Evolutionary conservation across 2,329 filamentous ascomycete genomes (phyloP).

Genomic region (Talaromyces sp.): DNA sequence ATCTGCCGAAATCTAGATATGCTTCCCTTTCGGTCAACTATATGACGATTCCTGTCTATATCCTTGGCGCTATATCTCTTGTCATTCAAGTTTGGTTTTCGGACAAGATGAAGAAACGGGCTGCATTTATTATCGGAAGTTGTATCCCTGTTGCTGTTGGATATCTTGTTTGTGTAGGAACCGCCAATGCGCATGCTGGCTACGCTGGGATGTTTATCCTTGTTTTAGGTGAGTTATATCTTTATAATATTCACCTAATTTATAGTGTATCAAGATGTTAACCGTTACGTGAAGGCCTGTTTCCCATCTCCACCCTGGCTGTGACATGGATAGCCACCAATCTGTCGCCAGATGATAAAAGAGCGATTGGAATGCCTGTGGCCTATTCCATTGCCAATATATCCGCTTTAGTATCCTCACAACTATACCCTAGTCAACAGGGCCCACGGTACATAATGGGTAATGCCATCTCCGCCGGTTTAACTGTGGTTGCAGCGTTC

Average conservation of each 20-base stretch:
- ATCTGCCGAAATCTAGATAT: slow-evolving; percentile 9
- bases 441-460: slow-evolving; percentile 5
- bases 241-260: no score
- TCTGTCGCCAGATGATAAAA: slow-evolving; percentile 5
- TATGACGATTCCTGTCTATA: slow-evolving; percentile 8
- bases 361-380: slow-evolving; percentile 7
- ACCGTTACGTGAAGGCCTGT: background rate
- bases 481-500: background rate
- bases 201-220: slow-evolving; percentile 12
- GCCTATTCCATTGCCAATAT: slow-evolving; percentile 6
- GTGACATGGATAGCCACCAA: slow-evolving; percentile 3
- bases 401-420: slow-evolving; percentile 4
- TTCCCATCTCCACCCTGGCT: slow-evolving; percentile 6
- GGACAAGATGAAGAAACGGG: background rate
- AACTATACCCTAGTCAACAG: slow-evolving; percentile 6
- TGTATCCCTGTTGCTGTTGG: slow-evolving; percentile 3
- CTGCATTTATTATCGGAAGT: slow-evolving; percentile 1
- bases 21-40: slow-evolving; percentile 4
- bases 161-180: slow-evolving; percentile 6
- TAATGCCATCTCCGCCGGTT: slow-evolving; percentile 8
- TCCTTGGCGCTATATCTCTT: slow-evolving; percentile 9
- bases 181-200: background rate
- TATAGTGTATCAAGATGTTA: no score
- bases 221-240: slow-evolving; percentile 7
- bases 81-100: slow-evolving; percentile 1